Conservation (phyloP, 768 basidiomycete genomes). For the Trametes cinnabarina region DNA sequence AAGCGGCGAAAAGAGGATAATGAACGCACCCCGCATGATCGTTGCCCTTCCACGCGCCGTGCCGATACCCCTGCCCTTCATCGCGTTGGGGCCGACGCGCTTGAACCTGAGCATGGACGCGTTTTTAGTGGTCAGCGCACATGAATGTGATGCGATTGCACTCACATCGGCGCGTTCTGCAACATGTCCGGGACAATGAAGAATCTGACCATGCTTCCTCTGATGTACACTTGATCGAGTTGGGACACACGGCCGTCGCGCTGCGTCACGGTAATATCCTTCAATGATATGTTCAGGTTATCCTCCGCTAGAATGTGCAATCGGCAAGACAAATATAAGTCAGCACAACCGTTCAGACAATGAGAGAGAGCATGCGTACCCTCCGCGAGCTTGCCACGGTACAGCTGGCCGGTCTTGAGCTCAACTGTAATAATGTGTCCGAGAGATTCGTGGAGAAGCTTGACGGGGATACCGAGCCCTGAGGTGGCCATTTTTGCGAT, state of each 20-base stretch:
- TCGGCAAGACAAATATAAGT: background rate
- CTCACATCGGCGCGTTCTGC: slow-evolving; percentile 97
- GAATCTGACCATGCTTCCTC: slow-evolving; percentile 97
- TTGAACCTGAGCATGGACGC: slow-evolving; percentile 75
- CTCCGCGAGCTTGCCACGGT: slow-evolving; percentile 95
- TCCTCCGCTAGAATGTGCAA: slow-evolving; percentile 78
- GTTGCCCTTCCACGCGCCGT: slow-evolving; percentile 98
- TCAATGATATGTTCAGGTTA: slow-evolving; percentile 93
- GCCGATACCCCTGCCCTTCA: slow-evolving; percentile 98
- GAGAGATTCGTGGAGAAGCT: slow-evolving; percentile 92
- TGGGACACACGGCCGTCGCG: slow-evolving; percentile 98
- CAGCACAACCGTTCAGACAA: background rate
- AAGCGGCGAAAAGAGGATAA: background rate
- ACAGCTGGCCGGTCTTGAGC: slow-evolving; percentile 95
- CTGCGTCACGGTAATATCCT: slow-evolving; percentile 95
- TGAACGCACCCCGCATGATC: slow-evolving; percentile 87
- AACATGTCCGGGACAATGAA: slow-evolving; percentile 99
- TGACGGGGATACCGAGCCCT: slow-evolving; percentile 91
- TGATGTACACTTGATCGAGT: slow-evolving; percentile 97
- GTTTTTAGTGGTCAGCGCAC: background rate
- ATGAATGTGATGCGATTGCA: slow-evolving; percentile 19
- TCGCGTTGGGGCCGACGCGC: slow-evolving; percentile 95
- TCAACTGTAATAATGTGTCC: slow-evolving; percentile 98
- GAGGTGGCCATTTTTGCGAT: slow-evolving; percentile 40
- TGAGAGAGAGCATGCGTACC: slow-evolving; percentile 48